Conservation (phyloP, 148 eudicot species). For the Pharnaceum exiguum region DNA sequence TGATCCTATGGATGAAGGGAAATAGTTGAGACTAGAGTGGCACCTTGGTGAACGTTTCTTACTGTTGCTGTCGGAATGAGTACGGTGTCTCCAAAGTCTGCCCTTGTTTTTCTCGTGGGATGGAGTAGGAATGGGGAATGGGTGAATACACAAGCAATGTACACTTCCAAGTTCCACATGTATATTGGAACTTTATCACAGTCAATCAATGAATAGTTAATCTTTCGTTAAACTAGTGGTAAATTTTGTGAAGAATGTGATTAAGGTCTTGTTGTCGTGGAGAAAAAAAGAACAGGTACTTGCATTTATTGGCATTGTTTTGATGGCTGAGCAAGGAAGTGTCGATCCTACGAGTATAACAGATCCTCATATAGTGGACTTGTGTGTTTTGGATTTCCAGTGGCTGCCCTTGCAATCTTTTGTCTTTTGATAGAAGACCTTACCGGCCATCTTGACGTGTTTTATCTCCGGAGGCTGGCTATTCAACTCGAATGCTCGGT, state of each 20-base stretch:
- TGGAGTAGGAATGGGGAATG: background rate
- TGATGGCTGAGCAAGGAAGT: no score
- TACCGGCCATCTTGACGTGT: no score
- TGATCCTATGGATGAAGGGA: slow-evolving; percentile 79
- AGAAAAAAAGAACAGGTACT: background rate
- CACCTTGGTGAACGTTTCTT: background rate
- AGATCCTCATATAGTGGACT: no score
- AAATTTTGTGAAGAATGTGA: background rate
- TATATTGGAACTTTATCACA: background rate
- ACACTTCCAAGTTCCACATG: background rate
- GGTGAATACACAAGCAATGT: slow-evolving; percentile 1
- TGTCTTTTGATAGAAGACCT: no score
- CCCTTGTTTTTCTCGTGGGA: background rate
- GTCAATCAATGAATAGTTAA: background rate
- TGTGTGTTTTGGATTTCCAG: no score
- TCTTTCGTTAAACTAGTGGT: background rate
- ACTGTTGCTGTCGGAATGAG: background rate
- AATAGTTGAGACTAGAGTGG: slow-evolving; percentile 36
- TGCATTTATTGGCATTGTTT: background rate
- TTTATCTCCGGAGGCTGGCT: no score
- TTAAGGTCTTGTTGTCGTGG: background rate
- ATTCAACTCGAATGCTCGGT: no score
- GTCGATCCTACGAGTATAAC: no score
- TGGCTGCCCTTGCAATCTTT: no score
- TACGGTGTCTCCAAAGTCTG: background rate